Percentiles rank a stretch among this genome's conserved stretches.
phyloP scores from a whole-genome alignment of 371 early-diverging fungal species.

The Furculomyces boomerangus region DNA sequence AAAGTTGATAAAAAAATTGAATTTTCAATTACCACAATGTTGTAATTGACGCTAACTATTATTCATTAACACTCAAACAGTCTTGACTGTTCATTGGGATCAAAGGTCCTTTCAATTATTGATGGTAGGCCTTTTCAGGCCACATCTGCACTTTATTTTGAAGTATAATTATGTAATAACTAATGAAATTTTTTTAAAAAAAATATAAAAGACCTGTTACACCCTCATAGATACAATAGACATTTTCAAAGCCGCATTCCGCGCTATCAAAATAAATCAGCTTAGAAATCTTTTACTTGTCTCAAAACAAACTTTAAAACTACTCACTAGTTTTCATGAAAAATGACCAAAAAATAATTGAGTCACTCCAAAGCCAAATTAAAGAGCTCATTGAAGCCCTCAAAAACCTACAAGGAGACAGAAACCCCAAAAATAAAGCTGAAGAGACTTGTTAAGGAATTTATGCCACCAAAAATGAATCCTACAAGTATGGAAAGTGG shows the following conservation, averaged over 20 bases:
- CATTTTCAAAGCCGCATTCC: not conserved
- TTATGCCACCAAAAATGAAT: not conserved
- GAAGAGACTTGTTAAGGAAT: not conserved
- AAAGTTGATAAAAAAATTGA: too few relatives aligned
- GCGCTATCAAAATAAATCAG: not conserved
- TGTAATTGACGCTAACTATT: not conserved
- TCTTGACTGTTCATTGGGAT: not conserved
- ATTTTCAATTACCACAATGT: too few relatives aligned
- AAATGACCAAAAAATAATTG: not conserved
- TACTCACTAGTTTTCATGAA: not conserved
- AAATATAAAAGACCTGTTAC: not conserved
- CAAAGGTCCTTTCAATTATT: not conserved
- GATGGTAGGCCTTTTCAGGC: not conserved
- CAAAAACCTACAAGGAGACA: not conserved
- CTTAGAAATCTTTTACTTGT: not conserved
- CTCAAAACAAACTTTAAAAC: not conserved
- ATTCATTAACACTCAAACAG: not conserved
- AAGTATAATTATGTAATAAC: not conserved
- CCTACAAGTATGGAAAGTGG: not conserved
- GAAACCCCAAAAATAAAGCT: not conserved
- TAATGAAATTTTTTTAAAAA: not conserved
- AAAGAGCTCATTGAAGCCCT: not conserved
- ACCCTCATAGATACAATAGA: not conserved
- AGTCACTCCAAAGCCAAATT: not conserved
- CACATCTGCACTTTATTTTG: not conserved